Conservation (phyloP, 106 monocot genomes). For the Dendrobium catenatum region DNA sequence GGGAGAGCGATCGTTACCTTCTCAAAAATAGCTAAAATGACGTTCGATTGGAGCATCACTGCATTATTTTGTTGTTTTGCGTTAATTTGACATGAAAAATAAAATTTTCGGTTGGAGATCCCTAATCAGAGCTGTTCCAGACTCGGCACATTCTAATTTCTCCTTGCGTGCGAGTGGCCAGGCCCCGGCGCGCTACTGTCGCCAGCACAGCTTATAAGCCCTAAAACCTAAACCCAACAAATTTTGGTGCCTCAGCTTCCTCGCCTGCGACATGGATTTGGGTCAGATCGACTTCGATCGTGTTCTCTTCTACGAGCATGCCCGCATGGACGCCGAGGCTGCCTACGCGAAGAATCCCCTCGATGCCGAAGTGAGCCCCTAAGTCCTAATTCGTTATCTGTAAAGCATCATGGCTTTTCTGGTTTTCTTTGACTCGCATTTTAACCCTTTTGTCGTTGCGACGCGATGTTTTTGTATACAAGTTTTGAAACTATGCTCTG, state of each 20-base stretch:
- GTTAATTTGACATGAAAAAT: too few relatives aligned
- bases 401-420: neutral
- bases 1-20: too few relatives aligned
- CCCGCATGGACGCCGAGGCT: constrained; percentile 50
- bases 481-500: too few relatives aligned
- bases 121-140: too few relatives aligned
- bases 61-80: too few relatives aligned
- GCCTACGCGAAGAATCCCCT: constrained; percentile 53
- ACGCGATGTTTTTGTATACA: neutral
- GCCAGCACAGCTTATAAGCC: neutral
- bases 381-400: neutral
- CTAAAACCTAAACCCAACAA: neutral
- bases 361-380: constrained; percentile 53
- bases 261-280: constrained; percentile 26
- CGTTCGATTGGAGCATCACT: too few relatives aligned
- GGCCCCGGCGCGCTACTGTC: too few relatives aligned
- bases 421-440: neutral
- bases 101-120: too few relatives aligned
- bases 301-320: constrained; percentile 59
- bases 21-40: too few relatives aligned
- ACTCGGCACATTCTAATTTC: too few relatives aligned
- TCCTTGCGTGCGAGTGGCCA: too few relatives aligned
- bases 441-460: neutral
- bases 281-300: constrained; percentile 38
- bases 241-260: neutral